Base-by-base conservation (phyloP, 179 eudicot genomes). In the Heliamphora pulchella region DNA sequence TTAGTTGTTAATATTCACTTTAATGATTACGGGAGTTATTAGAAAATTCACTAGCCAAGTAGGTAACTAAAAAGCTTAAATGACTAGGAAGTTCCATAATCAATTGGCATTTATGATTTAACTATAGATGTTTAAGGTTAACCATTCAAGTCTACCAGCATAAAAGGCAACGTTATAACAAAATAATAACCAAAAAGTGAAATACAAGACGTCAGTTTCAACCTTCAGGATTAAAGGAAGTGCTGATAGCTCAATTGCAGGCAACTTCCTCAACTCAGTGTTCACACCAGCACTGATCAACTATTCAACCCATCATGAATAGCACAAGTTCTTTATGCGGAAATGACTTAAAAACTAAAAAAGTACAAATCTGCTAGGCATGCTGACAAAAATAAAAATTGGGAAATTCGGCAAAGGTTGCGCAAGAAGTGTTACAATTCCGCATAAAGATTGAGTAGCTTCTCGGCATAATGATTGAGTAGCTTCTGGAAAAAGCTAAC, bases 161-260 rank as follows among this genome's bases (percentile, higher is more conserved):
- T 47, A 66, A 1, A 43, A 65, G 58, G 71, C 44, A 20, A 64
- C 39, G 69, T 31, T 31, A 10, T 53, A 62, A 58, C 15, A 57
- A n/a, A 62, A 51, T 43, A 22, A 31, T 50, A 59, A 6, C 4
- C 15, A 59, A 43, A 55, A 53, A 54, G 22, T 14, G 4, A 51
- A 4, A 39, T 59, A 13, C 15, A 64, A 76, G 51, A 71, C 58
- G 44, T 75, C 62, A 79, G 79, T 61, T 66, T 44, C 79, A 73
- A 96, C 99, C 99, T 96, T 96, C 78, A 91, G 87, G 82, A 96
- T 87, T 80, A 91, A 84, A 58, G 97, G 97, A 22, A 96, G 91
- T 43, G 96, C 88, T 57, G 98, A 91, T 5, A 96, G 86, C 88
- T 96, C 96, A 84, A 96, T 93, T 4, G 92, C 87, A 83, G 99